phyloP scores from a whole-genome alignment of 2,329 filamentous ascomycete genomes.

The Fusarium zealandicum region DNA sequence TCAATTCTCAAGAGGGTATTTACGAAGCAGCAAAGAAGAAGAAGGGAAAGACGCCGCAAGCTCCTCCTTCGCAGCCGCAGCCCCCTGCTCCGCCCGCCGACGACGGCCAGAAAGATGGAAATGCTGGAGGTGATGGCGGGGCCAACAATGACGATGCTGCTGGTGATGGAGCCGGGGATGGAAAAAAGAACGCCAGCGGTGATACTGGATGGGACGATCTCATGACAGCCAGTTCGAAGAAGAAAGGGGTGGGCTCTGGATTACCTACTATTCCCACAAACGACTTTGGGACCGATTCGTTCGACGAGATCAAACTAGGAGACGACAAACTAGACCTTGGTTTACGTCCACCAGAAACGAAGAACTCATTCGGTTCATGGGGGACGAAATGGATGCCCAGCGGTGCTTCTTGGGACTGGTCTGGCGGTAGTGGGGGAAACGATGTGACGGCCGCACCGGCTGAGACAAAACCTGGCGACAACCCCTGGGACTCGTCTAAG shows the following conservation, averaged over 20 bases:
- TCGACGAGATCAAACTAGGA: conserved; percentile 72
- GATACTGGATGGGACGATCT: conserved; percentile 46
- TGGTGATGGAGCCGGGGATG: conserved; percentile 46
- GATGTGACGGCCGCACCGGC: conserved; percentile 23
- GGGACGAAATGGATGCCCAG: conserved; percentile 66
- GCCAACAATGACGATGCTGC: conserved; percentile 46
- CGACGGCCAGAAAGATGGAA: conserved; percentile 35
- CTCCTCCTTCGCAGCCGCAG: conserved; percentile 40
- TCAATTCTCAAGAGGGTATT: conserved; percentile 61
- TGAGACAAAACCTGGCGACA: conserved; percentile 41
- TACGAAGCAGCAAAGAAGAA: conserved; percentile 64
- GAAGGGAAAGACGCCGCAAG: conserved; percentile 56
- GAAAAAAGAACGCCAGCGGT: conserved; percentile 41
- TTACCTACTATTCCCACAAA: conserved; percentile 41
- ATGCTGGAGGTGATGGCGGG: conserved; percentile 48
- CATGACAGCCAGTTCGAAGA: conserved; percentile 46
- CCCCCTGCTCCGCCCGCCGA: conserved; percentile 35
- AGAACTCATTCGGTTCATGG: conserved; percentile 63
- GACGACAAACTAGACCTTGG: conserved; percentile 66
- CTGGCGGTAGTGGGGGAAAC: conserved; percentile 42
- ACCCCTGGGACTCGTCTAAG: conserved; percentile 64
- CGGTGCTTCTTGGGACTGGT: conserved; percentile 54
- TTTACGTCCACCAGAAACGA: conserved; percentile 57
- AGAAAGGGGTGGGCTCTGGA: conserved; percentile 48
- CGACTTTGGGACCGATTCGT: conserved; percentile 58